Evolutionary conservation across 73 alveolate species (phyloP).

Genomic region (Paramecium pentaurelia): DNA sequence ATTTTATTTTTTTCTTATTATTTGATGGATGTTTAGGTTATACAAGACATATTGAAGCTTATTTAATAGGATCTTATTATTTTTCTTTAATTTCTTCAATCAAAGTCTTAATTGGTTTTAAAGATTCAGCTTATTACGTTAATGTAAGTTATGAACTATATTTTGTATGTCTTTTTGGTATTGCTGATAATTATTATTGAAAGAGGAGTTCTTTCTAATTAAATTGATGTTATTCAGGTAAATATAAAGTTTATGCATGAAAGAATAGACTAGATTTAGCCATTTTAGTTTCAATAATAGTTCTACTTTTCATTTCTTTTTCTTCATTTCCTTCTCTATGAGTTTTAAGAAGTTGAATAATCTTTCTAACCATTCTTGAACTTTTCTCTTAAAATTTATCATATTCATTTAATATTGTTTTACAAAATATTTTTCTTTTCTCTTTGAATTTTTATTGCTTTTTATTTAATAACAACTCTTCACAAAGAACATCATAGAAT

Average conservation of each 20-base stretch:
- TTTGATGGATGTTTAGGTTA: neutral
- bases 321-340: neutral
- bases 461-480: neutral
- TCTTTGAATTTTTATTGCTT: neutral
- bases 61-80: neutral
- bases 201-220: neutral
- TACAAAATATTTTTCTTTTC: neutral
- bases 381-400: neutral
- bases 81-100: neutral
- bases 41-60: neutral
- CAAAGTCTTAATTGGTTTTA: neutral
- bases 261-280: neutral
- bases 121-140: neutral
- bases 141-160: neutral
- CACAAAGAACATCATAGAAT: neutral
- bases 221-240: neutral
- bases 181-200: neutral
- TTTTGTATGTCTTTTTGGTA: conserved; percentile 1
- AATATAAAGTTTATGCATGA: neutral
- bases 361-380: neutral
- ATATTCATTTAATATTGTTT: neutral
- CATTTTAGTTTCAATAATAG: neutral
- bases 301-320: neutral
- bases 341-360: neutral
- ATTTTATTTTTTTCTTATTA: neutral